Base-by-base conservation (phyloP, 192 early-diverging fungal genomes). In the Mortierella hygrophila region DNA sequence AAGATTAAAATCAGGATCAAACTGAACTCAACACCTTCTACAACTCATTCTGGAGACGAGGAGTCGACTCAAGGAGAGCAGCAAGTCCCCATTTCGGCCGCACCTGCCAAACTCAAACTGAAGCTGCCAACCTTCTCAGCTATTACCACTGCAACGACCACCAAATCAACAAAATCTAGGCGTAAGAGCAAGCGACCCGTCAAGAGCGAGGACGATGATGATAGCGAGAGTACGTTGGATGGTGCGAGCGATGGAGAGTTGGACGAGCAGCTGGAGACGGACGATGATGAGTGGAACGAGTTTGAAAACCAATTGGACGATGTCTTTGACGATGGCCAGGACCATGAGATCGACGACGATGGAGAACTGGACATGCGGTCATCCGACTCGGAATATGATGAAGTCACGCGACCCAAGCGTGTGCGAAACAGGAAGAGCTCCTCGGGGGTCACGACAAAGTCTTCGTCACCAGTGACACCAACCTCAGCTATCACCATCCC, bases 321-420 rank as follows among this genome's bases (percentile, higher is more conserved):
- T 32, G 78, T 55, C 10, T 77, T 85, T 47, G 83, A 72, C 9
- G 75, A 76, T 21, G 46, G 47, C 20, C 68, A 74, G 32, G 74
- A 85, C 42, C 65, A 79, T 23, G 81, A 79, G 23, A 60, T 40
- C 20, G 35, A 57, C 18, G 81, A 85, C 35, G 83, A 73, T 42
- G 83, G 78, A 6, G 70, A 72, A 42, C 44, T 75, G n/a, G 78
- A 80, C 13, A 55, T 73, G 23, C 38, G 82, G 29, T 85, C 83
- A 0, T 85, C 83, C 2, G 83, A 85, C 44, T 85, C 83, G 11
- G 83, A 85, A 26, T 85, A 85, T 38, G 83, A 85, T 15, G 83
- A 70, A 68, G 70, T 13, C 13, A n/a, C 16, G 0, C 49, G 55
- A 16, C 60, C 60, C 21, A 72, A 41, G 26, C 18, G 40, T 7